phyloP scores from a whole-genome alignment of 2,329 filamentous ascomycete genomes.

The Colletotrichum aenigma region DNA sequence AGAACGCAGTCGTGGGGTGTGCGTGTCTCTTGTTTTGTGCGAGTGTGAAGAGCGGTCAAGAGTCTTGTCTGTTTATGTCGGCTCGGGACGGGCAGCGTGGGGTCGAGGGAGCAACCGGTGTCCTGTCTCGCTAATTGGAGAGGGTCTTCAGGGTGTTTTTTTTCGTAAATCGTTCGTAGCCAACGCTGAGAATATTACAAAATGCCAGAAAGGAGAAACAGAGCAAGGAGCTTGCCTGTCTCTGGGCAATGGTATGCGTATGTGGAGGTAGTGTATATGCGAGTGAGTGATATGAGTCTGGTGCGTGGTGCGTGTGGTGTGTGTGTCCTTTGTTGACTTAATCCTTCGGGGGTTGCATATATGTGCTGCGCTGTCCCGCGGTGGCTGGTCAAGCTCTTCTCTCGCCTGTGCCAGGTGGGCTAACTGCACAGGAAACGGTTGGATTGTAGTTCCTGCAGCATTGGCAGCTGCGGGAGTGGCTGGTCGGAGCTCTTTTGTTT shows the following conservation, averaged over 20 bases:
- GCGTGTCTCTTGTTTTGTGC: not conserved
- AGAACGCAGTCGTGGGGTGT: not conserved
- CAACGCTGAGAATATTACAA: not conserved
- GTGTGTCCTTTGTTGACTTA: not conserved
- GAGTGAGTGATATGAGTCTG: not conserved
- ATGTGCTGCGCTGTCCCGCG: slow-evolving; percentile 18
- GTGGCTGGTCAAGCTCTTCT: slow-evolving; percentile 12
- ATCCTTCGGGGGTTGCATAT: not conserved
- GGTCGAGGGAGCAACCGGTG: slow-evolving; percentile 13
- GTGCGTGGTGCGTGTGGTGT: not conserved
- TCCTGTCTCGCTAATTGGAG: not conserved
- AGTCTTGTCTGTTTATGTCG: slow-evolving; percentile 9
- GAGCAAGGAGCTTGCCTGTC: not conserved
- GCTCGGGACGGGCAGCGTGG: slow-evolving; percentile 8
- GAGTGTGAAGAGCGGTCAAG: not conserved
- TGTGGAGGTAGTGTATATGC: not conserved
- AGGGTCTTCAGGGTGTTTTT: not conserved
- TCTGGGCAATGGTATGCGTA: not conserved
- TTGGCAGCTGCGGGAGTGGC: slow-evolving; percentile 17
- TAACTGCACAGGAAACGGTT: not conserved
- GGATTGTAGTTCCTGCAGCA: slow-evolving; percentile 12
- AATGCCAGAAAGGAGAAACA: not conserved
- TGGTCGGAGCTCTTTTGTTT: slow-evolving; percentile 11
- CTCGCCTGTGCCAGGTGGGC: not conserved
- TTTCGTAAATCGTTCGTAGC: not conserved